phyloP scores from a whole-genome alignment of 345 rosid species.

The Murraya paniculata region DNA sequence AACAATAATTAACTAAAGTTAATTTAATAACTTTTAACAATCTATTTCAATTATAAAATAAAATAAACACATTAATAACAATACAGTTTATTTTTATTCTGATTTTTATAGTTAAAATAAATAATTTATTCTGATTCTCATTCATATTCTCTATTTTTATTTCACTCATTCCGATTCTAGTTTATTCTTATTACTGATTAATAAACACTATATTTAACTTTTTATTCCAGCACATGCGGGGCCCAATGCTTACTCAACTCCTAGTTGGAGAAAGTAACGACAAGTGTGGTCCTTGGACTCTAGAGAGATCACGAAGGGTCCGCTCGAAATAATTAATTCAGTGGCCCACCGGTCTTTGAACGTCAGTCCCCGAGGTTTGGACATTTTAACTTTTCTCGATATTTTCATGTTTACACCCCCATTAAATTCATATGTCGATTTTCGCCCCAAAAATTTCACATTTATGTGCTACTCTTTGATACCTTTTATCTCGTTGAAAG shows the following conservation, averaged over 20 bases:
- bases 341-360: not conserved
- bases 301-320: slow-evolving; percentile 13
- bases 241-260: slow-evolving; percentile 6
- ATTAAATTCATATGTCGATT: not conserved
- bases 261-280: slow-evolving; percentile 11
- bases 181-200: no score
- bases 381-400: not conserved
- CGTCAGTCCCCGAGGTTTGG: not conserved
- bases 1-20: no score
- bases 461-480: not conserved
- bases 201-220: no score
- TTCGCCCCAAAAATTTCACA: no score
- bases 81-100: no score
- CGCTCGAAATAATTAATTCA: not conserved
- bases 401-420: not conserved
- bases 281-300: slow-evolving; percentile 13
- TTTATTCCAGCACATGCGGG: not conserved
- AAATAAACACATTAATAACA: no score
- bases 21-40: no score
- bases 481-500: not conserved
- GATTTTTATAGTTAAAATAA: no score
- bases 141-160: no score
- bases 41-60: no score
- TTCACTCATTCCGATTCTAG: no score
- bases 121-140: no score